Conservation (phyloP, 2,329 filamentous ascomycete species). For the Cryphonectria nitschkei region DNA sequence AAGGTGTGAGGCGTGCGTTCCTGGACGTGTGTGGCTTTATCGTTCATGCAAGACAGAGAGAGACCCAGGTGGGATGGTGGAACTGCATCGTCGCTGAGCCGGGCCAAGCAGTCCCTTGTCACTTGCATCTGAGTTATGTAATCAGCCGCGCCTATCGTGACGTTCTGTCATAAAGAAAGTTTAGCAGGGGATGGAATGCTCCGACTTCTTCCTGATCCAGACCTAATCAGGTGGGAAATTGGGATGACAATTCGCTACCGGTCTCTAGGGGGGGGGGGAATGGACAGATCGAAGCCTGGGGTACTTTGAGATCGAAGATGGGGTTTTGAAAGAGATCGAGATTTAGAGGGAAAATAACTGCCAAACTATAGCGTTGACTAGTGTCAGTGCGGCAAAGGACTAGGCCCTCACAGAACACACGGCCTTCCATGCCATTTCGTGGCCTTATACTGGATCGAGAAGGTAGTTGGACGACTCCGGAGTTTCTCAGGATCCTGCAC, state of each 20-base stretch:
- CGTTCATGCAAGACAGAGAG: neutral
- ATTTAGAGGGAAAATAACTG: neutral
- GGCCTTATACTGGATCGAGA: too few species aligned
- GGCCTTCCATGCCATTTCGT: neutral
- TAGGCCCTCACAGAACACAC: too few species aligned
- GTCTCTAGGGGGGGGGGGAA: neutral
- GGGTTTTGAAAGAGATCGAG: neutral
- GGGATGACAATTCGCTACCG: neutral
- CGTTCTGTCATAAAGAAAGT: neutral
- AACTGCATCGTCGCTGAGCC: neutral
- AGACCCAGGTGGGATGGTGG: neutral
- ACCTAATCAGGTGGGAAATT: neutral
- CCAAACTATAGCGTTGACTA: neutral
- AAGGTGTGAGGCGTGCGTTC: neutral
- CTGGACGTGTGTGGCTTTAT: neutral
- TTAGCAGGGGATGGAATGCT: too few species aligned
- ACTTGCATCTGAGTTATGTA: neutral
- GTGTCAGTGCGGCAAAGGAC: too few species aligned
- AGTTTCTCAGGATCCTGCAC: too few species aligned
- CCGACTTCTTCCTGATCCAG: too few species aligned
- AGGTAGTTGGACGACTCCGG: too few species aligned
- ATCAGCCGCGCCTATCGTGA: conserved; percentile 1
- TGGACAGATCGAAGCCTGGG: neutral
- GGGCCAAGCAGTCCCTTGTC: neutral
- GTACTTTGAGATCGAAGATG: neutral